Evolutionary conservation across 2,329 filamentous ascomycete genomes (phyloP).

Genomic region (Bertia moriformis): DNA sequence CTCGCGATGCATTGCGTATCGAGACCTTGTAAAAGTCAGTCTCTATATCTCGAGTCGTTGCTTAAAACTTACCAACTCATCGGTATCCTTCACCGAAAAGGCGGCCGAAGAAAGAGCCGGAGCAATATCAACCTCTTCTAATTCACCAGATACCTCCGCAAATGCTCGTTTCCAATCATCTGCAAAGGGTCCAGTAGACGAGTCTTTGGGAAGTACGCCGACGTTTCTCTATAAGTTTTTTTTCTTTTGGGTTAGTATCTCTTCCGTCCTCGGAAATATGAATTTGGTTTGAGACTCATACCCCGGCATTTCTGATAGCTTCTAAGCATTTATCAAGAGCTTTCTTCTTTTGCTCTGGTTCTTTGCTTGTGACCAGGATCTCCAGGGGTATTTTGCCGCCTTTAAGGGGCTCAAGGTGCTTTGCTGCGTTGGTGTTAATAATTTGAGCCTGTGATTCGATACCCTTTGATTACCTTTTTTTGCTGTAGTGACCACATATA

Average conservation of each 20-base stretch:
- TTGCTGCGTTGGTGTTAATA: conserved; percentile 39
- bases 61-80: conserved; percentile 57
- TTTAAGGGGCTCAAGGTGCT: conserved; percentile 83
- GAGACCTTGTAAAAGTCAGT: conserved; percentile 14
- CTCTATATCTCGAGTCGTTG: not conserved
- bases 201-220: conserved; percentile 73
- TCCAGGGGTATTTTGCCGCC: conserved; percentile 86
- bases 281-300: conserved; percentile 33
- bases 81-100: conserved; percentile 87
- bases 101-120: conserved; percentile 68
- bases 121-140: conserved; percentile 78
- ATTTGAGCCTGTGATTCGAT: conserved; percentile 1
- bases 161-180: conserved; percentile 90
- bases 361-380: conserved; percentile 81
- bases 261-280: conserved; percentile 3
- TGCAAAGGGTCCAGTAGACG: conserved; percentile 72
- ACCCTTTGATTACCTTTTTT: conserved; percentile 64
- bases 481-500: conserved; percentile 87
- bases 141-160: conserved; percentile 63
- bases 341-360: conserved; percentile 80
- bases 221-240: conserved; percentile 63
- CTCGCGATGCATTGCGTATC: conserved; percentile 86
- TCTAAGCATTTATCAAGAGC: conserved; percentile 74
- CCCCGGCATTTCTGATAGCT: conserved; percentile 72
- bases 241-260: too few species aligned